These are phyloP conservation scores for Chenopodium suecicum DNA, from an alignment of 148 eudicot genomes.

Conservation along the genomic window DNA sequence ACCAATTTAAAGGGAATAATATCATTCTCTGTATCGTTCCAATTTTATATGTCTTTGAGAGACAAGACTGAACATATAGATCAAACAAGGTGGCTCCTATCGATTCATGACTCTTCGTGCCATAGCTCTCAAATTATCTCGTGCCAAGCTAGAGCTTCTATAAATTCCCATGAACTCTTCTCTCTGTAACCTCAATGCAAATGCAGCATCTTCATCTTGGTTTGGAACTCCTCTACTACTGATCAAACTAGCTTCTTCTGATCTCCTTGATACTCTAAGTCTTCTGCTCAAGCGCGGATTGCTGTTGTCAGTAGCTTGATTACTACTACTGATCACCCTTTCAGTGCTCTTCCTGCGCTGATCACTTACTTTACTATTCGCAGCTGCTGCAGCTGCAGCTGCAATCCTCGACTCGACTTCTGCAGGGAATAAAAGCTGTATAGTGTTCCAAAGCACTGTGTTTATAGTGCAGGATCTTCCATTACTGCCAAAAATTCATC, in stretches of 20 bases:
- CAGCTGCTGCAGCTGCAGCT: conserved; percentile 31
- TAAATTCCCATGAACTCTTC: conserved; percentile 64
- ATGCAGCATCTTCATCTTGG: conserved; percentile 73
- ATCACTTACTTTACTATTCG: conserved; percentile 31
- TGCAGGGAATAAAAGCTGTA: conserved; percentile 85
- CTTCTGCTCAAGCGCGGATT: conserved; percentile 22
- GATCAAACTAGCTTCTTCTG: conserved; percentile 28
- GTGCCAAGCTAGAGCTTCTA: conserved; percentile 51
- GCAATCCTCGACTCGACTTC: conserved; percentile 80
- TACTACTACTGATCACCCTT: not conserved
- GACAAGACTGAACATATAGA: not conserved
- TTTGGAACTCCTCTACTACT: conserved; percentile 36
- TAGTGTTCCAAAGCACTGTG: conserved; percentile 99
- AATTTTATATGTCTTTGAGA: not conserved
- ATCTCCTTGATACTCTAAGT: conserved; percentile 17
- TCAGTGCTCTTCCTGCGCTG: conserved; percentile 17
- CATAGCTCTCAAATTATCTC: conserved; percentile 78
- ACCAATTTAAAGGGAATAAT: too few relatives aligned
- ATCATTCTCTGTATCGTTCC: not conserved
- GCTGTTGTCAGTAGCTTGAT: not conserved
- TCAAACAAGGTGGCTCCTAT: conserved; percentile 32
- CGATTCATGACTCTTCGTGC: conserved; percentile 54
- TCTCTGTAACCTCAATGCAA: conserved; percentile 50
- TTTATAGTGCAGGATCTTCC: conserved; percentile 92
- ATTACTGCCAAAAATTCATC: conserved; percentile 42